phyloP scores from a whole-genome alignment of 176 grass and related monocot genomes.

The Zea luxurians region DNA sequence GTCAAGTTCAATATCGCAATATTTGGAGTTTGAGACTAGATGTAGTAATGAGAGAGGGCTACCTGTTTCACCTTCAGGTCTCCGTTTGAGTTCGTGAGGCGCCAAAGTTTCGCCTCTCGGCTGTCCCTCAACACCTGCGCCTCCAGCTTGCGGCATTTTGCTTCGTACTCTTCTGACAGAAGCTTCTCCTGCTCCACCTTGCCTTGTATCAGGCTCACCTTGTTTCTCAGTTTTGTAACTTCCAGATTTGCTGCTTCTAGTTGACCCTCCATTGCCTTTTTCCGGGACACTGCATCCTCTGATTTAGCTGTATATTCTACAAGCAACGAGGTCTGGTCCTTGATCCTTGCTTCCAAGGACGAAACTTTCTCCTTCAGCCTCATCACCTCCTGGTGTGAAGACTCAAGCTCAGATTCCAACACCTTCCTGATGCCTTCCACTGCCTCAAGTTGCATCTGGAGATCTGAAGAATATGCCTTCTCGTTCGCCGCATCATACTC shows the following conservation, averaged over 20 bases:
- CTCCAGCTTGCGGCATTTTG: slow-evolving; percentile 80
- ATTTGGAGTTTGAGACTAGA: not conserved
- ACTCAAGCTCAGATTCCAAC: slow-evolving; percentile 64
- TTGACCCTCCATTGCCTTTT: slow-evolving; percentile 52
- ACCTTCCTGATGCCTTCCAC: slow-evolving; percentile 58
- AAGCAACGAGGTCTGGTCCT: slow-evolving; percentile 62
- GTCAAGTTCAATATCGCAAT: not conserved
- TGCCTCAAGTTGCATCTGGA: slow-evolving; percentile 60
- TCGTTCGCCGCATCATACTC: slow-evolving; percentile 44
- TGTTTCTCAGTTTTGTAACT: slow-evolving; percentile 54
- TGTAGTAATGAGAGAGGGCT: not conserved
- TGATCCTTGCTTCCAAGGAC: slow-evolving; percentile 55
- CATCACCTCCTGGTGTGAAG: slow-evolving; percentile 44
- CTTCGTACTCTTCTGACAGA: slow-evolving; percentile 69
- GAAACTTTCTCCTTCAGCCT: slow-evolving; percentile 58
- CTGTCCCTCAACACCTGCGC: slow-evolving; percentile 64
- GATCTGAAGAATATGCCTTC: slow-evolving; percentile 53
- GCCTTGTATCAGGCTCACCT: slow-evolving; percentile 60
- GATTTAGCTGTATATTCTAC: slow-evolving; percentile 65
- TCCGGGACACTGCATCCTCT: slow-evolving; percentile 55
- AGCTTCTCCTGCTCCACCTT: slow-evolving; percentile 77
- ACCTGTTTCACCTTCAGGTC: slow-evolving; percentile 89
- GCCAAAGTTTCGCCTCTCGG: slow-evolving; percentile 59
- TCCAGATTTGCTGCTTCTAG: slow-evolving; percentile 63
- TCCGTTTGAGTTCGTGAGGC: slow-evolving; percentile 53